These are phyloP conservation scores for Plicaturopsis crispa DNA, from an alignment of 768 basidiomycete genomes.

Conservation along the genomic window DNA sequence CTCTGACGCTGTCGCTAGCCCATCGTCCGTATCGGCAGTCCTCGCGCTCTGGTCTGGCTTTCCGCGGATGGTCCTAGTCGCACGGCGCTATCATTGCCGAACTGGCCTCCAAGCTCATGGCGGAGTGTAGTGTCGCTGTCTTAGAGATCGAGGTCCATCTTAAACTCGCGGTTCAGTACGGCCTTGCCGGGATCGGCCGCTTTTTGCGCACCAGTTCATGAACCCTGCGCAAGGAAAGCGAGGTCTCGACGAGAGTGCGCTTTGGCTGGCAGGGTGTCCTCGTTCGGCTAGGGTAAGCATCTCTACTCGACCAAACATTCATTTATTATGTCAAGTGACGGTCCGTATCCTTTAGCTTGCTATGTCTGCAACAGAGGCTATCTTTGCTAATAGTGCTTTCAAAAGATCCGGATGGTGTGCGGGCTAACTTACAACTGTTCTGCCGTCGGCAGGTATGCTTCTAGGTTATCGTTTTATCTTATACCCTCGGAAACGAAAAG, in stretches of 20 bases:
- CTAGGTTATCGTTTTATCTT: constrained; percentile 52
- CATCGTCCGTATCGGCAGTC: no score
- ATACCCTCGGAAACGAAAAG: constrained; percentile 44
- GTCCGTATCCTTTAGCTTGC: constrained; percentile 29
- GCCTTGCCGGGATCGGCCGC: constrained; percentile 36
- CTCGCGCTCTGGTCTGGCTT: constrained; percentile 43
- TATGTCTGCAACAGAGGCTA: constrained; percentile 51
- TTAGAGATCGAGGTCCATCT: constrained; percentile 52
- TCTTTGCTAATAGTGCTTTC: constrained; percentile 52
- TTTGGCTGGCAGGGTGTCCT: constrained; percentile 40
- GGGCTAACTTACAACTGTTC: constrained; percentile 45
- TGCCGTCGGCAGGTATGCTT: constrained; percentile 47
- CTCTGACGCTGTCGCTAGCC: constrained; percentile 17
- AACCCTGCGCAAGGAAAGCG: constrained; percentile 35
- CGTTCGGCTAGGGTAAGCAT: constrained; percentile 49
- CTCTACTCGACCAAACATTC: constrained; percentile 7
- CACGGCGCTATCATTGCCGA: constrained; percentile 42
- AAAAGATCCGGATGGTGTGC: constrained; percentile 32
- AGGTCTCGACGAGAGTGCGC: constrained; percentile 36
- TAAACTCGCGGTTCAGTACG: constrained; percentile 40
- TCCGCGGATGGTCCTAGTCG: constrained; percentile 37
- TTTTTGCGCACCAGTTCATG: constrained; percentile 40
- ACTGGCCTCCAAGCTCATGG: constrained; percentile 38
- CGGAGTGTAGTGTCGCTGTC: constrained; percentile 37
- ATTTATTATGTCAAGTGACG: constrained; percentile 9